Evolutionary conservation across 129 eudicot genomes (phyloP).

Genomic region (Oenanthe sinensis): DNA sequence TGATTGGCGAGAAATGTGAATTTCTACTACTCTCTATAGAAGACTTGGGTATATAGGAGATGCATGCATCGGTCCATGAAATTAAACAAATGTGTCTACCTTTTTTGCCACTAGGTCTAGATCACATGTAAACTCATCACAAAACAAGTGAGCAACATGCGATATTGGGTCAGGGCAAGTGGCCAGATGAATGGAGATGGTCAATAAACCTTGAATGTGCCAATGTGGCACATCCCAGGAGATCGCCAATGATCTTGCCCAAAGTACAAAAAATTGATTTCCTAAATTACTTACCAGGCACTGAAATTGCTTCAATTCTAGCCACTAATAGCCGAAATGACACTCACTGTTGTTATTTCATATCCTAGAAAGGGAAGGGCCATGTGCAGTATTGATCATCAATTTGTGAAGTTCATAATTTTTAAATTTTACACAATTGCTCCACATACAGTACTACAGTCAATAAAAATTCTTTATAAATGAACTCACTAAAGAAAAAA

Average conservation of each 20-base stretch:
- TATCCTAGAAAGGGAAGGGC: not conserved
- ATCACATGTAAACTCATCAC: not conserved
- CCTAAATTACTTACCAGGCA: not conserved
- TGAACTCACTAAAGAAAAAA: not conserved
- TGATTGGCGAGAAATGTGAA: not conserved
- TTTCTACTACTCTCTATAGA: not conserved
- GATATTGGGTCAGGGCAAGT: not conserved
- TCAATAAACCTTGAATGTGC: not conserved
- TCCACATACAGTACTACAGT: not conserved
- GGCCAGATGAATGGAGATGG: not conserved
- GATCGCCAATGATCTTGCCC: not conserved
- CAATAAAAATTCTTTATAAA: not conserved
- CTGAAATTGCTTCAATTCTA: not conserved
- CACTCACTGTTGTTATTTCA: not conserved
- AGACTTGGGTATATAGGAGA: not conserved
- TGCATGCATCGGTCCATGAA: not conserved
- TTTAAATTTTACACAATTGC: not conserved
- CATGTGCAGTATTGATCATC: not conserved
- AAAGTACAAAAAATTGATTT: not conserved
- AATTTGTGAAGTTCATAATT: not conserved
- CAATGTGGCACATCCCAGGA: not conserved
- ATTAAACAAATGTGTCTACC: not conserved
- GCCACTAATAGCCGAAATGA: not conserved
- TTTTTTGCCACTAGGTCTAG: not conserved
- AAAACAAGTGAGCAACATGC: not conserved